Evolutionary conservation across 176 grass and related monocot genomes (phyloP).

Genomic region (Hsuehochloa calcarea): DNA sequence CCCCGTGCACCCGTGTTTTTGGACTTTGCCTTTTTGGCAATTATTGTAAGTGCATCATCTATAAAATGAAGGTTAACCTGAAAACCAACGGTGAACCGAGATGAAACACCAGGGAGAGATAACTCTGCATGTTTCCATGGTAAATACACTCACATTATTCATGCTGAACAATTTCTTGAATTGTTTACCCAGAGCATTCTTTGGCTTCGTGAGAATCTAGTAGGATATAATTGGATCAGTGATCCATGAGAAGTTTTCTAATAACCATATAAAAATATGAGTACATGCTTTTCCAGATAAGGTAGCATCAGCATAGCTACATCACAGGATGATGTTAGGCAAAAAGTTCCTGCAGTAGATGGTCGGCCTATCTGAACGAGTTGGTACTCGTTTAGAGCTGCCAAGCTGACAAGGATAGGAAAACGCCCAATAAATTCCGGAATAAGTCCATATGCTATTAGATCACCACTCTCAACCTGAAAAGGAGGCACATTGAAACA

Average conservation of each 20-base stretch:
- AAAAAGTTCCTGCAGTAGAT: neutral
- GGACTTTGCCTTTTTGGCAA: slow-evolving; percentile 83
- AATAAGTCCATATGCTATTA: slow-evolving; percentile 96
- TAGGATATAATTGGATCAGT: slow-evolving; percentile 31
- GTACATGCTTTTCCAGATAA: slow-evolving; percentile 4
- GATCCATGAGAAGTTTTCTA: slow-evolving; percentile 3
- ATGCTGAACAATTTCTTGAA: slow-evolving; percentile 96
- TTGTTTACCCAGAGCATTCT: slow-evolving; percentile 95
- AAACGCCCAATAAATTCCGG: slow-evolving; percentile 99
- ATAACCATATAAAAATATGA: neutral
- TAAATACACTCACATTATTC: slow-evolving; percentile 77
- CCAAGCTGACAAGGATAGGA: slow-evolving; percentile 86
- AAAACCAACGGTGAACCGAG: slow-evolving; percentile 25
- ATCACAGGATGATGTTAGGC: slow-evolving; percentile 1
- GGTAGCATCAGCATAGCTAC: neutral
- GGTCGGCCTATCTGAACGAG: slow-evolving; percentile 68
- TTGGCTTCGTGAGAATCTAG: slow-evolving; percentile 82
- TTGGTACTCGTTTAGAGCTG: slow-evolving; percentile 82
- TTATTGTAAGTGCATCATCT: slow-evolving; percentile 74
- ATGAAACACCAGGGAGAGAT: neutral
- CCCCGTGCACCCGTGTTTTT: slow-evolving; percentile 95
- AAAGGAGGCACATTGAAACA: slow-evolving; percentile 17
- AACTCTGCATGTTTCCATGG: slow-evolving; percentile 18
- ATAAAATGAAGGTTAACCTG: slow-evolving; percentile 97
- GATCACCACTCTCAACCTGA: slow-evolving; percentile 96